phyloP scores from a whole-genome alignment of 768 basidiomycete genomes.

The Lentinula raphanica region DNA sequence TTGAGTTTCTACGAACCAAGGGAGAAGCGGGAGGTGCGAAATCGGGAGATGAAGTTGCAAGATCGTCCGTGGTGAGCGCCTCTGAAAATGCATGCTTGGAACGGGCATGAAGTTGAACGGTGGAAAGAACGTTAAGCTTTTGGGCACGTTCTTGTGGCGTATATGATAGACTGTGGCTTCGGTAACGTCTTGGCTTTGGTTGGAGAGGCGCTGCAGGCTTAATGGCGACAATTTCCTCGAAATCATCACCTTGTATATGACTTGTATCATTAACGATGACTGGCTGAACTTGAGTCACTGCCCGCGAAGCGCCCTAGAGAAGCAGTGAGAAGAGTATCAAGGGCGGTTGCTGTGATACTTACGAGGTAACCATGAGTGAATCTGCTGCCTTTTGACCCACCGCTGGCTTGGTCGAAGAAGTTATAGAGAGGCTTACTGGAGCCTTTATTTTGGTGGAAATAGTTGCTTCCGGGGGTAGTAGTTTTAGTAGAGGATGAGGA shows the following conservation, averaged over 20 bases:
- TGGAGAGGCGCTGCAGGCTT: conserved; percentile 20
- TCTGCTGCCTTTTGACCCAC: conserved; percentile 69
- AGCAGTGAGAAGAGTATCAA: background rate
- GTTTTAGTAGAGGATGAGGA: conserved; percentile 31
- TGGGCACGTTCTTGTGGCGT: conserved; percentile 35
- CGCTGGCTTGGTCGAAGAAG: conserved; percentile 43
- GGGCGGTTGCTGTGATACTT: conserved; percentile 14
- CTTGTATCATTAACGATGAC: conserved; percentile 50
- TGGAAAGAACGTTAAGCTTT: conserved; percentile 54
- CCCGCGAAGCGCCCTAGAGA: conserved; percentile 58
- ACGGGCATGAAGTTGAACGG: conserved; percentile 60
- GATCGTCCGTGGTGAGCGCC: conserved; percentile 11
- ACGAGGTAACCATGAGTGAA: conserved; percentile 69
- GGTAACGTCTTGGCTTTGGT: conserved; percentile 31
- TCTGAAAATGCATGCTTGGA: conserved; percentile 53
- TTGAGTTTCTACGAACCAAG: conserved; percentile 13
- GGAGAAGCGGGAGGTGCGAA: conserved; percentile 9
- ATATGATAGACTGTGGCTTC: conserved; percentile 60
- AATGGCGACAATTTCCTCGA: conserved; percentile 34
- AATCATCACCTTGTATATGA: conserved; percentile 51
- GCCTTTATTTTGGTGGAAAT: conserved; percentile 4
- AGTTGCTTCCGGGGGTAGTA: conserved; percentile 3
- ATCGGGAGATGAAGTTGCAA: conserved; percentile 16
- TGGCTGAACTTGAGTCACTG: conserved; percentile 68
- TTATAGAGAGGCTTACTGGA: conserved; percentile 26